Evolutionary conservation across 148 eudicot genomes (phyloP), one percentile per base, ranked within the genome.

Genomic region (Dianthus caryophyllus): DNA sequence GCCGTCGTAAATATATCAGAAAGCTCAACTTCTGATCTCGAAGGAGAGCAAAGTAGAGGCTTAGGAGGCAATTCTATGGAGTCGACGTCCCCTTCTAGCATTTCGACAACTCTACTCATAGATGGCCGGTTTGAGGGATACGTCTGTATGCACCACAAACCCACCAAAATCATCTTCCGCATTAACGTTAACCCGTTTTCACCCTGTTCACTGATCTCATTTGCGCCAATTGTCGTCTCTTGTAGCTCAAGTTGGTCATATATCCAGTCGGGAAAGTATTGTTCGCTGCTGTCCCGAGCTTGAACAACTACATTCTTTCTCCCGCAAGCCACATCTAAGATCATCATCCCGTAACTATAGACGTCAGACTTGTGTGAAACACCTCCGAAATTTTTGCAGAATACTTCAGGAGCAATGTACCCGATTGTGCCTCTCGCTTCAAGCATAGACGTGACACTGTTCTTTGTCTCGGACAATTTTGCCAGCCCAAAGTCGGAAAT

Each of bases 401-500:
- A 22, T 13, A 70, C 66, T 50, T 70, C 73, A 1, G 73, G 72
- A 29, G 72, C 72, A 18, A 69, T 77, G 56, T 80, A 74, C 31
- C 80, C 78, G 9, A 71, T 60, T 9, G 78, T 78, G 17, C 73
- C 79, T 33, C 76, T 71, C 0, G 77, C 66, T 39, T 54, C 78
- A 14, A 67, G 7, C 70, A 64, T 67, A n/a, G n/a, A n/a, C 7
- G 72, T 68, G n/a, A 79, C 17, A 0, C 66, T 72, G 5, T 69
- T 38, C 44, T 75, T 68, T 44, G 44, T 36, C 0, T 47, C 25
- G 36, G 70, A 75, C 48, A 71, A 13, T 62, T 70, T 75, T 15
- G 82, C 76, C 1, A 79, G 56, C 7, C 79, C 82, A 55, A 79
- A 75, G 59, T 79, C 79, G 2, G 76, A 68, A 24, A 79, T 76